phyloP scores from a whole-genome alignment of 139 green algal species.

The Chlamydomonas eustigma region DNA sequence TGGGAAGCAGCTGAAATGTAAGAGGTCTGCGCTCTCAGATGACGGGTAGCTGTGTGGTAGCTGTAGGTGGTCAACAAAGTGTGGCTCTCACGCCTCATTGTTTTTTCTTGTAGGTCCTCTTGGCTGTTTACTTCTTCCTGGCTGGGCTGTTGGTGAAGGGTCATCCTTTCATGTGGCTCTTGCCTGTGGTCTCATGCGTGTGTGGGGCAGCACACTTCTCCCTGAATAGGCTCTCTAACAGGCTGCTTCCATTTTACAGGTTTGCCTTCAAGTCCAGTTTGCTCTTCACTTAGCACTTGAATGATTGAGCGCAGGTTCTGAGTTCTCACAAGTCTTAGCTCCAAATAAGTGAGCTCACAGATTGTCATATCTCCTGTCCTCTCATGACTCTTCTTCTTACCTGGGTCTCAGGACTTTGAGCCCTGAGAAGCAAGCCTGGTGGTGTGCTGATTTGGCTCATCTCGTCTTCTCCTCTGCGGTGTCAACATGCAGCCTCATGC shows the following conservation, averaged over 20 bases:
- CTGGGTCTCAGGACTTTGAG: constrained; percentile 14
- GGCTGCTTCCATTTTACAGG: constrained; percentile 37
- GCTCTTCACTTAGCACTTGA: too few species aligned
- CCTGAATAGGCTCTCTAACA: constrained; percentile 14
- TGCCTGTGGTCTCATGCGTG: constrained; percentile 51
- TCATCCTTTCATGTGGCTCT: constrained; percentile 63
- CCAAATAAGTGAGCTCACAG: too few species aligned
- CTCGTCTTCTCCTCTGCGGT: constrained; percentile 4
- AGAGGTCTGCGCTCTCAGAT: too few species aligned
- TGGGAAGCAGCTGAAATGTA: background rate
- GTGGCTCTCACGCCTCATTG: too few species aligned
- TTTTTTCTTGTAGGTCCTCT: constrained; percentile 46
- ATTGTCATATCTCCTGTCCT: background rate
- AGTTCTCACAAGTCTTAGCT: too few species aligned
- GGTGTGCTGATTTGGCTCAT: constrained; percentile 27
- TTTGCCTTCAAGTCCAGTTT: too few species aligned
- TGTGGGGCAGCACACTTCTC: constrained; percentile 22
- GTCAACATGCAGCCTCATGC: background rate
- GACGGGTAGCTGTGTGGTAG: too few species aligned
- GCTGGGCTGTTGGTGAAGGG: constrained; percentile 62
- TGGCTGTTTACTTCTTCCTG: constrained; percentile 82
- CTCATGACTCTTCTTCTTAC: background rate
- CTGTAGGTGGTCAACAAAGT: too few species aligned
- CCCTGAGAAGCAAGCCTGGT: constrained; percentile 32
- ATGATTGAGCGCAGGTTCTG: too few species aligned